A percentile compares a stretch with the other conserved stretches of the same genome.
phyloP scores from a whole-genome alignment of 2,329 filamentous ascomycete genomes.

The Exophiala sideris region DNA sequence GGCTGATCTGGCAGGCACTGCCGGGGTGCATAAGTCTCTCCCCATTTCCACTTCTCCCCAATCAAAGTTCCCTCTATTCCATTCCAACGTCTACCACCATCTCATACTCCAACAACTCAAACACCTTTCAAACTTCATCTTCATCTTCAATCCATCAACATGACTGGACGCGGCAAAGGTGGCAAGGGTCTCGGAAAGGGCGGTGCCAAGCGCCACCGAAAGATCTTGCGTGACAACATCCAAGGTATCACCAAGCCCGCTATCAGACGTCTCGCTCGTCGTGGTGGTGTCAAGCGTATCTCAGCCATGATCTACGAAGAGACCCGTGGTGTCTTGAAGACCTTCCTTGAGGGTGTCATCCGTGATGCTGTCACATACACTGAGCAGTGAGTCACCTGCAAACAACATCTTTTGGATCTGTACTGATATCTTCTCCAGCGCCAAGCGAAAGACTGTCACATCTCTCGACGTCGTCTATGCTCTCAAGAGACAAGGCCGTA shows the following conservation, averaged over 20 bases:
- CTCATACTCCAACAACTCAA: slow-evolving; percentile 11
- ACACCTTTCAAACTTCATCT: slow-evolving; percentile 21
- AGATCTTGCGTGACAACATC: slow-evolving; percentile 99
- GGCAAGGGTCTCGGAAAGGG: slow-evolving; percentile 98
- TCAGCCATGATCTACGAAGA: slow-evolving; percentile 88
- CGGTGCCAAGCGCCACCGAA: slow-evolving; percentile 96
- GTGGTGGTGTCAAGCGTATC: slow-evolving; percentile 99
- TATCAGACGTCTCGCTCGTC: slow-evolving; percentile 95
- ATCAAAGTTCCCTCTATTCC: slow-evolving; percentile 15
- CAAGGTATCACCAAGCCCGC: slow-evolving; percentile 99
- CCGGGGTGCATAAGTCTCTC: slow-evolving; percentile 23
- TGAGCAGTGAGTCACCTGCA: slow-evolving; percentile 57
- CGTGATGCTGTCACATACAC: slow-evolving; percentile 77
- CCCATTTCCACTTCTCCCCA: slow-evolving; percentile 18
- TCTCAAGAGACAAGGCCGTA: slow-evolving; percentile 63
- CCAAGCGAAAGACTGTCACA: slow-evolving; percentile 50
- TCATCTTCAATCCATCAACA: slow-evolving; percentile 44
- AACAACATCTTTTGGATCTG: slow-evolving; percentile 50
- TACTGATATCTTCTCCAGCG: slow-evolving; percentile 75
- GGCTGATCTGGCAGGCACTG: slow-evolving; percentile 25
- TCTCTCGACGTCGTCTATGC: slow-evolving; percentile 63
- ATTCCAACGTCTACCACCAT: slow-evolving; percentile 8
- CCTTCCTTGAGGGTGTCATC: slow-evolving; percentile 79
- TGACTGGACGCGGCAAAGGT: slow-evolving; percentile 76
- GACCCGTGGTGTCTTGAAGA: slow-evolving; percentile 75